Base-by-base conservation (phyloP, 225 moss, liverwort and hornwort species). In the Sphagnum contortum region DNA sequence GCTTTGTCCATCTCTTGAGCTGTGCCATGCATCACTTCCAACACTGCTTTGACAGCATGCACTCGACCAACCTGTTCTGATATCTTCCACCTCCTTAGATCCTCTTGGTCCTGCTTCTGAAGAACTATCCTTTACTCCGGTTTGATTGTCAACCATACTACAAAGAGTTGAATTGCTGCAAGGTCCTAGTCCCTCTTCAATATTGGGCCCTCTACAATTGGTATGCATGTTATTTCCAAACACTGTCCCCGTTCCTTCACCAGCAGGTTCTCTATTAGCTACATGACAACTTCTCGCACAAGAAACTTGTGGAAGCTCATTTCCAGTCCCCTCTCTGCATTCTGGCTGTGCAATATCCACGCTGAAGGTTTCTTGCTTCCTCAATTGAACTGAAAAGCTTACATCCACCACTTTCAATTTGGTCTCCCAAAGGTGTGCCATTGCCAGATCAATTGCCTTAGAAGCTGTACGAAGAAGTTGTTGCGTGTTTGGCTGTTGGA, bases 381-480 rank as follows among this genome's bases (percentile, higher is more conserved):
- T 75, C 56, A 77, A 71, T 73, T 82, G 79, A 44, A 93, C 72
- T 62, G 84, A 76, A 65, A 98, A 78, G 63, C 86, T 89, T 48
- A 98, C 98, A 78, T 98, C 98, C 47, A 98, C 98, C 70, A 98
- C 84, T 81, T 98, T 98, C 66, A 98, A 71, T 85, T 98, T 98
- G 48, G 91, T 76, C 70, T 98, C 92, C 83, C 93, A 81, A 13
- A 94, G 85, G 64, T 98, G 98, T 61, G 98, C 91, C 84, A 98
- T 79, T 49, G 98, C 98, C 61, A 86, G 74, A 80, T 98, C 98
- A 54, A 98, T 98, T 57, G 90, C 98, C 79, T 91, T 89, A 4
- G 96, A 93, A 59, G 98, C 93, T 79, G 81, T 85, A 70, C 90
- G 87, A 60, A 98, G 77, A 74, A 91, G 86, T 61, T 98, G 90